These are phyloP conservation scores for Omphalea diandra DNA, from an alignment of 441 rosid species.

Conservation along the genomic window DNA sequence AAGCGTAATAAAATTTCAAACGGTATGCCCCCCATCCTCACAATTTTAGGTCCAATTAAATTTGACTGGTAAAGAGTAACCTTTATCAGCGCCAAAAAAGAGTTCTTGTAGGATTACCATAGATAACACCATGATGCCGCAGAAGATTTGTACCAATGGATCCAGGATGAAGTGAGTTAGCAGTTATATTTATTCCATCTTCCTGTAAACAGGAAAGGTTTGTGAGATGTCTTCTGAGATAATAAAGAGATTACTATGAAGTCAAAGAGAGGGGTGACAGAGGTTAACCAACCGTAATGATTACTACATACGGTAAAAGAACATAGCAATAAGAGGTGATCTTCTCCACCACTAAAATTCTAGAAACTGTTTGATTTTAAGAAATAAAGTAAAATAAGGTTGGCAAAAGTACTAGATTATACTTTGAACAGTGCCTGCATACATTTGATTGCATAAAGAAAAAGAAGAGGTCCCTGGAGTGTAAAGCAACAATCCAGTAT, in stretches of 20 bases:
- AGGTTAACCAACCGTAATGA: too few species aligned
- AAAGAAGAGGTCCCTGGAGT: not conserved
- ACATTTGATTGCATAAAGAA: not conserved
- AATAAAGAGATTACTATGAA: not conserved
- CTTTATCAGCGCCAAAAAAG: not conserved
- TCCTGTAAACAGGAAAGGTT: conserved; percentile 35
- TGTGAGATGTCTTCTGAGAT: not conserved
- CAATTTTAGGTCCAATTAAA: not conserved
- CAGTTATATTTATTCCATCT: conserved; percentile 57
- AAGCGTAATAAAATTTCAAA: not conserved
- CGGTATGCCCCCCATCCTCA: not conserved
- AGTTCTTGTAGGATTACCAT: conserved; percentile 31
- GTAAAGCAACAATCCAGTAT: not conserved
- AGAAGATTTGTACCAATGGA: conserved; percentile 56
- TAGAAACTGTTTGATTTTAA: too few species aligned
- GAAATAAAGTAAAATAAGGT: too few species aligned
- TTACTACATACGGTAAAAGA: too few species aligned
- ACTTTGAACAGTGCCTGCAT: too few species aligned
- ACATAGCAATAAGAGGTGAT: too few species aligned
- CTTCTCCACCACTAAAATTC: too few species aligned
- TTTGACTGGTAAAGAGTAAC: not conserved
- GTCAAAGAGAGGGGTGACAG: not conserved
- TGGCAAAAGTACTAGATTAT: too few species aligned
- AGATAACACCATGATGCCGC: conserved; percentile 46
- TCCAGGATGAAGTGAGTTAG: conserved; percentile 82